A percentile compares a stretch with the other conserved stretches of the same genome.
Evolutionary conservation across 805 yeast species (phyloP).

Genomic region (Myxozyma mucilagina): DNA sequence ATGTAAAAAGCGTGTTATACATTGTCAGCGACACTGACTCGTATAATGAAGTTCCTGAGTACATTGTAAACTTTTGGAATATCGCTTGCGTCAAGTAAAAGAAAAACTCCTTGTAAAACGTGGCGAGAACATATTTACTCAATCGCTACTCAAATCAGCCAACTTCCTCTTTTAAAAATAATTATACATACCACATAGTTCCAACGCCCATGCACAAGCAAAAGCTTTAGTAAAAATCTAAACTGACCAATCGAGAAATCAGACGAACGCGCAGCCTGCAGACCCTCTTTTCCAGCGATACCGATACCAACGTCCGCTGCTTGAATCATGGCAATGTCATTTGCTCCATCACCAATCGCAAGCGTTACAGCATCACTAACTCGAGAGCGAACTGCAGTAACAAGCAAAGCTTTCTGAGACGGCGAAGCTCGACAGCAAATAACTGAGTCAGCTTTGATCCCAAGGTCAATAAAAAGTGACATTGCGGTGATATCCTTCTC

Average conservation of each 20-base stretch:
- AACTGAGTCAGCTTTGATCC: conserved; percentile 85
- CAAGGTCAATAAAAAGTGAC: conserved; percentile 77
- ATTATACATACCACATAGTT: conserved; percentile 59
- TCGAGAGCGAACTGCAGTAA: conserved; percentile 70
- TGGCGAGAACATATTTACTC: conserved; percentile 84
- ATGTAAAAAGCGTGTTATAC: conserved; percentile 95
- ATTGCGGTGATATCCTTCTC: conserved; percentile 72
- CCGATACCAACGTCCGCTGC: conserved; percentile 98
- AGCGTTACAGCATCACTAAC: conserved; percentile 73
- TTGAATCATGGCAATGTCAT: conserved; percentile 98
- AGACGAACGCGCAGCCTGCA: conserved; percentile 93
- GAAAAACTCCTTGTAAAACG: conserved; percentile 90
- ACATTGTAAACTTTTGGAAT: conserved; percentile 81
- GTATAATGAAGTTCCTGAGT: conserved; percentile 89
- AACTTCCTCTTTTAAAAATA: neutral
- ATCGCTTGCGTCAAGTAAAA: conserved; percentile 87
- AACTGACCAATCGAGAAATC: conserved; percentile 96
- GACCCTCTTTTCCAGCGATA: conserved; percentile 94
- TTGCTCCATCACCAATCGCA: conserved; percentile 99
- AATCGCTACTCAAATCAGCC: conserved; percentile 53
- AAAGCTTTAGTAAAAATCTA: conserved; percentile 73
- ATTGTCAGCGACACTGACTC: conserved; percentile 96
- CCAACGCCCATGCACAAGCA: conserved; percentile 94
- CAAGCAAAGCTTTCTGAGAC: conserved; percentile 92
- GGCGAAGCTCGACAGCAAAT: conserved; percentile 97